Base-by-base conservation (phyloP, 257 asterid species). In the Linaria vulgaris region DNA sequence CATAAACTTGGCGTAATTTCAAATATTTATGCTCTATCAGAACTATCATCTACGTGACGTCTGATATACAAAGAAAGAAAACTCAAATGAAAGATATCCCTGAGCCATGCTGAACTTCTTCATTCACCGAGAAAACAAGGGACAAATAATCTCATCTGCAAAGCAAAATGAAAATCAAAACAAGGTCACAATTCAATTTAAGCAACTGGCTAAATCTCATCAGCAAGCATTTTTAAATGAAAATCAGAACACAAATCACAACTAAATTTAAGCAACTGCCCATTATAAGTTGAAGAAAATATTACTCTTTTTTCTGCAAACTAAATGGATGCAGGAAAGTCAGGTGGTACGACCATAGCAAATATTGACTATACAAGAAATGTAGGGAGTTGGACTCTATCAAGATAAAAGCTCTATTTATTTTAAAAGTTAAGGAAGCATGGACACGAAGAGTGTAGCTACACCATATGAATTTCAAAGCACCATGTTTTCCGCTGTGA, bases 61-160 rank as follows among this genome's bases (percentile, higher is more conserved):
- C 57, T 56, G 64, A 49, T 58, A 25, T 46, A 24, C 66, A 66
- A 67, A 48, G 51, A 66, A n/a, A 37, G 44, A 69, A 54, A 27
- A 14, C 25, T 21, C 20, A 61, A 47, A 61, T 12, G 30, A 72
- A 60, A 60, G 17, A 63, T 37, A 43, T 55, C 54, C 23, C 56
- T 57, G 44, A 31, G 20, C 16, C 41, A 25, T 30, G 67, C 22
- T 27, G 44, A 44, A 55, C 72, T 65, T 59, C 72, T 69, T 69
- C 69, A 41, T 69, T 59, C 66, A 64, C 69, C 62, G 30, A 10
- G 41, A 51, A 58, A 31, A 63, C 6, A 25, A 43, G 20, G 39
- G 11, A 15, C 0, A 27, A 6, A 57, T 53, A 25, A 10, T 55
- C 24, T 61, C 61, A 70, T 39, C 80, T 75, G 74, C 74, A 63